Conservation (phyloP, 805 yeast genomes). For the Monosporozyma siamensis region DNA sequence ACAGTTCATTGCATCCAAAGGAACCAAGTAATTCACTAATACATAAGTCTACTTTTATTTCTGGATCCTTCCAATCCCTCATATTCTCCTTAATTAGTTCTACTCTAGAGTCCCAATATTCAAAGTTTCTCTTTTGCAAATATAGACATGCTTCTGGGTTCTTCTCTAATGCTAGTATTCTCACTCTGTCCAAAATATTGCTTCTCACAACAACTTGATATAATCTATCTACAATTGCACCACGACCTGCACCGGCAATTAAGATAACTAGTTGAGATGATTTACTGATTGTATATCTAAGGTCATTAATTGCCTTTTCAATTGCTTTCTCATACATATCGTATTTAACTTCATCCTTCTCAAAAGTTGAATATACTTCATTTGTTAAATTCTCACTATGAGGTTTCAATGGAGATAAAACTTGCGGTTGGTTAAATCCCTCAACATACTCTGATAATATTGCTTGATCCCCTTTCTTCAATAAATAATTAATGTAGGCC, state of each 20-base stretch:
- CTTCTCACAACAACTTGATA: slow-evolving; percentile 1
- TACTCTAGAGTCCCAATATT: slow-evolving; percentile 46
- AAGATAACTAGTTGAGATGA: slow-evolving; percentile 34
- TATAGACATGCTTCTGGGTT: slow-evolving; percentile 50
- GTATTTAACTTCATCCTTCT: slow-evolving; percentile 62
- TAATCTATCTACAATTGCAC: slow-evolving; percentile 58
- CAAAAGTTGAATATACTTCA: slow-evolving; percentile 59
- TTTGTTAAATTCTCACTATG: slow-evolving; percentile 46
- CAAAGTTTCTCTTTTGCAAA: slow-evolving; percentile 40
- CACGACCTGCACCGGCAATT: slow-evolving; percentile 83
- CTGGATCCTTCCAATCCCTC: slow-evolving; percentile 39
- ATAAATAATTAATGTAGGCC: slow-evolving; percentile 36
- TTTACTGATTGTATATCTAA: slow-evolving; percentile 14
- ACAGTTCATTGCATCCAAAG: slow-evolving; percentile 83
- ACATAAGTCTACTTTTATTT: slow-evolving; percentile 42
- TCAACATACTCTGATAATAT: slow-evolving; percentile 2
- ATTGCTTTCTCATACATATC: slow-evolving; percentile 58
- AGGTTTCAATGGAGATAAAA: slow-evolving; percentile 64
- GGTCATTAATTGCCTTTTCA: slow-evolving; percentile 39
- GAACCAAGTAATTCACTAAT: slow-evolving; percentile 82
- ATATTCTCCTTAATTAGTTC: slow-evolving; percentile 49
- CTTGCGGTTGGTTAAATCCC: slow-evolving; percentile 13
- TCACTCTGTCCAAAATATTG: slow-evolving; percentile 15
- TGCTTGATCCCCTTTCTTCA: slow-evolving; percentile 28
- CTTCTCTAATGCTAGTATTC: slow-evolving; percentile 61